Percentiles rank a stretch among this genome's conserved stretches.
Conservation (phyloP, 306 rosid genomes). For the Cercis canadensis region DNA sequence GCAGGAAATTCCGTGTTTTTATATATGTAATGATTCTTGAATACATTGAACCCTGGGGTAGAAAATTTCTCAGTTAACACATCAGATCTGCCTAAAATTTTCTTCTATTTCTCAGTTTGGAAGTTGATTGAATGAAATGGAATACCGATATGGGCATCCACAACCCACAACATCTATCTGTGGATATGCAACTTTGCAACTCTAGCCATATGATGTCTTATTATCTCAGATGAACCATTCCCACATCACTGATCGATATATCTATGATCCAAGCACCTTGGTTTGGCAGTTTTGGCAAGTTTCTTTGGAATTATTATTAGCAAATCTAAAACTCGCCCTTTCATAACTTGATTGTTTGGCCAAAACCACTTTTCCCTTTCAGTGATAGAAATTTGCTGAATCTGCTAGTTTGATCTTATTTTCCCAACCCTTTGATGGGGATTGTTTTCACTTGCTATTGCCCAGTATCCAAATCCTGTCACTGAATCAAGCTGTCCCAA, state of each 20-base stretch:
- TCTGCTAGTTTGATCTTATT: neutral
- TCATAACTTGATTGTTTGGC: neutral
- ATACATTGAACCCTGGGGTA: neutral
- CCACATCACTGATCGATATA: neutral
- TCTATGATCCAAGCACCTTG: neutral
- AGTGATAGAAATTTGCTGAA: neutral
- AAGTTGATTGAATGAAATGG: neutral
- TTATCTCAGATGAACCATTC: neutral
- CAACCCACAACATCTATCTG: neutral
- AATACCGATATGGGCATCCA: neutral
- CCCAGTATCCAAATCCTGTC: too few species aligned
- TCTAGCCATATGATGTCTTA: neutral
- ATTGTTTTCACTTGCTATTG: too few species aligned
- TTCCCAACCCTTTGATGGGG: slow-evolving; percentile 4
- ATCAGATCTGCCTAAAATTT: neutral
- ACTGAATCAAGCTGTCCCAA: too few species aligned
- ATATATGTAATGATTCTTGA: neutral
- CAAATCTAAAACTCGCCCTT: neutral
- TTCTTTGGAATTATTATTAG: neutral
- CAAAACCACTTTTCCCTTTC: neutral
- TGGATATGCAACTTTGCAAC: neutral
- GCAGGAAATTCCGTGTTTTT: neutral
- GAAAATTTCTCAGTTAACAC: neutral
- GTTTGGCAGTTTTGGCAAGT: neutral
- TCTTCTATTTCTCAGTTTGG: neutral